phyloP scores from a whole-genome alignment of 805 yeast species.

The Candida fluviatilis region DNA sequence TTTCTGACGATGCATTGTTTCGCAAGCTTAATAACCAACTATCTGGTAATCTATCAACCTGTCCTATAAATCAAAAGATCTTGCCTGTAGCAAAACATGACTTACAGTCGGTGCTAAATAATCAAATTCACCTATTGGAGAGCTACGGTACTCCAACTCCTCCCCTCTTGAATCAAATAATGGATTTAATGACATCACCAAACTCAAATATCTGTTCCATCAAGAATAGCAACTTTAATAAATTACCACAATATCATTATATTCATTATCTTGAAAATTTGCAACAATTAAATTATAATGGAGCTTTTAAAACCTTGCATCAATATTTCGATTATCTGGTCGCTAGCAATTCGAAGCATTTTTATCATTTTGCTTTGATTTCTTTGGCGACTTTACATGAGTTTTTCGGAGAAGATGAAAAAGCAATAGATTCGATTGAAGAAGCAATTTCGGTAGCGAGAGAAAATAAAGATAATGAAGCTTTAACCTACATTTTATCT shows the following conservation, averaged over 20 bases:
- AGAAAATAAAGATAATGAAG: constrained; percentile 71
- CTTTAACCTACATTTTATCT: constrained; percentile 66
- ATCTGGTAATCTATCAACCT: constrained; percentile 6
- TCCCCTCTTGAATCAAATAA: constrained; percentile 34
- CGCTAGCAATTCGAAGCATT: constrained; percentile 56
- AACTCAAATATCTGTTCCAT: constrained; percentile 35
- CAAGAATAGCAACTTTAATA: constrained; percentile 26
- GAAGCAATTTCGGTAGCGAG: constrained; percentile 88
- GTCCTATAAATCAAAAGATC: constrained; percentile 11
- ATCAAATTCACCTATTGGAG: constrained; percentile 52
- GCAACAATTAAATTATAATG: constrained; percentile 57
- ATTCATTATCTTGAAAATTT: constrained; percentile 58
- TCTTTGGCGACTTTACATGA: constrained; percentile 71
- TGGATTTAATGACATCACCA: constrained; percentile 43
- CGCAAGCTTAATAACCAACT: constrained; percentile 14
- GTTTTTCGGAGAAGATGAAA: constrained; percentile 58
- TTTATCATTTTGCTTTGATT: constrained; percentile 73
- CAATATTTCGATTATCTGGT: constrained; percentile 75
- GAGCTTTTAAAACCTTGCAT: constrained; percentile 46
- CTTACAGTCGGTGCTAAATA: constrained; percentile 44
- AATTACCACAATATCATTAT: constrained; percentile 44
- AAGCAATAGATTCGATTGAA: constrained; percentile 74
- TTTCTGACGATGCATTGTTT: constrained; percentile 11
- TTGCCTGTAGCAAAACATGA: constrained; percentile 49
- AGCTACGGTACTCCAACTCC: constrained; percentile 50